Conservation (phyloP, 139 green algal species). For the Chlamydomonas eustigma region DNA sequence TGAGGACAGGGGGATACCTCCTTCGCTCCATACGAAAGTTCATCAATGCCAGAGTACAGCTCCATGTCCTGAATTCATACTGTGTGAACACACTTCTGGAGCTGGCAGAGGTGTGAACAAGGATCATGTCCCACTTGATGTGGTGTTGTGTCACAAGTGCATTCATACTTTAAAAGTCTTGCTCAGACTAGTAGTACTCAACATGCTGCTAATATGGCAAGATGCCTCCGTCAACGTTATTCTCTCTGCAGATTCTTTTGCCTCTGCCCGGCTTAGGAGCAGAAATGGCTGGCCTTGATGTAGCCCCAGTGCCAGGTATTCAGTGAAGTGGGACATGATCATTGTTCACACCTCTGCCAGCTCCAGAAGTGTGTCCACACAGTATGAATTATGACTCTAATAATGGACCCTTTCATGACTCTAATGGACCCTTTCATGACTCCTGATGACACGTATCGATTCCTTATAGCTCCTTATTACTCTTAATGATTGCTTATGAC, state of each 20-base stretch:
- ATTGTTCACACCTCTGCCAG: background rate
- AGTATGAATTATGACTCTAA: background rate
- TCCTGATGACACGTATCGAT: no score
- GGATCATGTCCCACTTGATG: no score
- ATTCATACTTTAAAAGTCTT: no score
- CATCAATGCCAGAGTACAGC: background rate
- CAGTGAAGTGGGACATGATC: no score
- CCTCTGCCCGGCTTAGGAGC: background rate
- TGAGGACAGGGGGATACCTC: background rate
- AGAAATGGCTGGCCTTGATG: background rate
- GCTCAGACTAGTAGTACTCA: background rate
- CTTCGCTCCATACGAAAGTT: background rate
- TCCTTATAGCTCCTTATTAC: no score
- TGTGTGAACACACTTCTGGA: background rate
- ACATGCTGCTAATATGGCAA: background rate
- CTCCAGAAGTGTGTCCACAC: background rate
- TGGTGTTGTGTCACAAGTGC: no score
- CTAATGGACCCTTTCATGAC: no score
- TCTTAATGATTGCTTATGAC: no score
- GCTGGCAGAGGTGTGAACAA: background rate
- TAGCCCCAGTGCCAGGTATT: background rate
- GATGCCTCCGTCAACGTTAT: background rate
- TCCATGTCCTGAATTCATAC: background rate
- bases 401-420: background rate
- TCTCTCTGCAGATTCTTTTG: background rate